phyloP scores from a whole-genome alignment of 805 yeast genomes.

The Dipodascopsis uninucleata region DNA sequence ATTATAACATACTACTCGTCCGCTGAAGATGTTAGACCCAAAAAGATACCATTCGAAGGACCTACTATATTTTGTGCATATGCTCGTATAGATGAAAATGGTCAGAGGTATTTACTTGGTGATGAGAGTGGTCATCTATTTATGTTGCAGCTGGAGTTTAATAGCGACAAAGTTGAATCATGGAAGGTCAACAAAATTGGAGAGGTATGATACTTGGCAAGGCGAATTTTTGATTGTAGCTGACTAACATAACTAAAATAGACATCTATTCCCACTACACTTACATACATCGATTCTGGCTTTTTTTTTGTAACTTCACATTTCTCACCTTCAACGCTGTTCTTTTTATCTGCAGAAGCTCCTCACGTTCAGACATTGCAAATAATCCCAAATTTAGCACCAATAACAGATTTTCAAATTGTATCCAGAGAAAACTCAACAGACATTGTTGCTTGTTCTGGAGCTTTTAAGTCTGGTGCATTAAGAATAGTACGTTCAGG shows the following conservation, averaged over 20 bases:
- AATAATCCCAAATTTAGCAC: conserved; percentile 26
- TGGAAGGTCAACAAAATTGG: conserved; percentile 18
- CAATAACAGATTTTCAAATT: conserved; percentile 27
- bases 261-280: conserved; percentile 26
- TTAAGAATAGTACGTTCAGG: conserved; percentile 23
- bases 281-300: conserved; percentile 22
- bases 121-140: conserved; percentile 25
- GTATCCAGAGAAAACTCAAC: conserved; percentile 12
- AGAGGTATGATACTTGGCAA: conserved; percentile 7
- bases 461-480: conserved; percentile 28
- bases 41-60: conserved; percentile 14
- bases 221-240: background rate
- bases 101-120: conserved; percentile 22
- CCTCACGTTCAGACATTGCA: conserved; percentile 22
- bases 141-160: conserved; percentile 13
- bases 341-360: conserved; percentile 14
- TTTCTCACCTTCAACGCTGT: conserved; percentile 25
- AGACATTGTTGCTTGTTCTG: conserved; percentile 27
- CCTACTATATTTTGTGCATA: conserved; percentile 25
- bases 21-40: conserved; percentile 1
- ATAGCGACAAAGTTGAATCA: conserved; percentile 1
- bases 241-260: conserved; percentile 7
- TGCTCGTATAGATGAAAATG: conserved; percentile 20
- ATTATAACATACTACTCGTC: conserved; percentile 15
- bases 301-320: conserved; percentile 29